Percentiles rank a stretch among this genome's conserved stretches.
These are phyloP conservation scores for Dendrothele bispora DNA, from an alignment of 768 basidiomycete genomes.

Conservation along the genomic window DNA sequence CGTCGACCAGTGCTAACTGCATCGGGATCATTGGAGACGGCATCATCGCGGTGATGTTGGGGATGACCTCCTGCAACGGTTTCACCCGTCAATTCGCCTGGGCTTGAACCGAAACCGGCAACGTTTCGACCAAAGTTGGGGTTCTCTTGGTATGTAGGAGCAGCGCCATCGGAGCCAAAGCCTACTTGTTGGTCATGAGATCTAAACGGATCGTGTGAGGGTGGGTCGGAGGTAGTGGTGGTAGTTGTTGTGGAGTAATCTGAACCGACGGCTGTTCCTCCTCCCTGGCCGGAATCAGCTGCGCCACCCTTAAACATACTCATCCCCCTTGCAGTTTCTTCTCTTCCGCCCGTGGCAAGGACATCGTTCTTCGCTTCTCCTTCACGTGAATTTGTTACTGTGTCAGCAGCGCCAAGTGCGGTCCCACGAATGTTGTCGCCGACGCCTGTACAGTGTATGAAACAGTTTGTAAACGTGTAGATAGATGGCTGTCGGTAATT, in stretches of 20 bases:
- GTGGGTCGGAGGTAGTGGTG: neutral
- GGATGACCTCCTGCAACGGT: too few species aligned
- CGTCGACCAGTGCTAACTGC: too few species aligned
- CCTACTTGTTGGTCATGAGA: too few species aligned
- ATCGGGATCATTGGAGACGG: constrained; percentile 2
- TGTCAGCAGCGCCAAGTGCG: constrained; percentile 3
- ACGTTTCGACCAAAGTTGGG: too few species aligned
- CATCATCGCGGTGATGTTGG: constrained; percentile 2
- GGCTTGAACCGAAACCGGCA: too few species aligned
- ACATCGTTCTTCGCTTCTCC: constrained; percentile 2
- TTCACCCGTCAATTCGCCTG: too few species aligned
- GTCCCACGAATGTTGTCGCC: constrained; percentile 5
- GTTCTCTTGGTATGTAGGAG: too few species aligned
- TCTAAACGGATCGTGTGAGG: neutral
- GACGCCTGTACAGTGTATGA: neutral
- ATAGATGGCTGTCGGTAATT: neutral
- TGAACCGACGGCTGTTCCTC: neutral
- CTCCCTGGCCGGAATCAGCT: neutral
- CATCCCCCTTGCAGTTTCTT: neutral
- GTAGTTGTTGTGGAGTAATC: neutral
- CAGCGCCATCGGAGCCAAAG: too few species aligned
- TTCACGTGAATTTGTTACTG: neutral
- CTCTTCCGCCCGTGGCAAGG: neutral
- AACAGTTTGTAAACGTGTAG: too few species aligned
- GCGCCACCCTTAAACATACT: neutral